phyloP scores from a whole-genome alignment of 345 rosid genomes.

The Triadica sebifera region DNA sequence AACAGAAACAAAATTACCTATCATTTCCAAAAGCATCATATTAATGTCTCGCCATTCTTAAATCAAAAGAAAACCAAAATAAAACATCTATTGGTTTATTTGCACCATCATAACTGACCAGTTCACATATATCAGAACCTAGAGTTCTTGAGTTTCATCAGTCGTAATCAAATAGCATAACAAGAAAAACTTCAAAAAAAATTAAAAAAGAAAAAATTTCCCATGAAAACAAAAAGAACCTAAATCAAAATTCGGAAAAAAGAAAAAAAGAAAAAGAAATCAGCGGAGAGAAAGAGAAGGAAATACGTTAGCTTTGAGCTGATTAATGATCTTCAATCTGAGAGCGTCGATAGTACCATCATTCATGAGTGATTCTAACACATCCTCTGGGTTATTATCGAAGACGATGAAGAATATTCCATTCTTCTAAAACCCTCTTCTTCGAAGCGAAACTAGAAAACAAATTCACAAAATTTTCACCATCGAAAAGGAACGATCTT shows the following conservation, averaged over 20 bases:
- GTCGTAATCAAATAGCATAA: not conserved
- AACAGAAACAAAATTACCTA: constrained; percentile 6
- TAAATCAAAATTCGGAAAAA: not conserved
- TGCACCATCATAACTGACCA: not conserved
- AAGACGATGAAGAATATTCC: constrained; percentile 42
- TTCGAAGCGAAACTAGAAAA: not conserved
- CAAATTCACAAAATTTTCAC: not conserved
- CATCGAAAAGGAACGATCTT: not conserved
- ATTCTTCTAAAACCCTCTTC: constrained; percentile 5
- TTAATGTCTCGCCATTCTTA: not conserved
- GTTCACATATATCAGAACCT: not conserved
- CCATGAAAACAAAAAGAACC: constrained; percentile 3
- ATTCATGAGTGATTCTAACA: constrained; percentile 82
- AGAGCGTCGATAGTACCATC: constrained; percentile 87
- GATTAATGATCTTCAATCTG: constrained; percentile 74
- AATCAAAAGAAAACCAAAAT: not conserved
- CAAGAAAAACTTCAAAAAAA: not conserved
- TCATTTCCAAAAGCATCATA: not conserved
- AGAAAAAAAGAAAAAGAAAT: not conserved
- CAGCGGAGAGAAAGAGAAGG: constrained; percentile 14
- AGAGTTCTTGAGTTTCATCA: not conserved
- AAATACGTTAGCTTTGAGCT: constrained; percentile 83
- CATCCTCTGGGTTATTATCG: constrained; percentile 81
- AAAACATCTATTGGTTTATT: not conserved
- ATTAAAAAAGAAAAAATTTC: not conserved